These are phyloP conservation scores for Taiwanofungus camphoratus DNA, from an alignment of 1,284 basidiomycete genomes.

Conservation along the genomic window DNA sequence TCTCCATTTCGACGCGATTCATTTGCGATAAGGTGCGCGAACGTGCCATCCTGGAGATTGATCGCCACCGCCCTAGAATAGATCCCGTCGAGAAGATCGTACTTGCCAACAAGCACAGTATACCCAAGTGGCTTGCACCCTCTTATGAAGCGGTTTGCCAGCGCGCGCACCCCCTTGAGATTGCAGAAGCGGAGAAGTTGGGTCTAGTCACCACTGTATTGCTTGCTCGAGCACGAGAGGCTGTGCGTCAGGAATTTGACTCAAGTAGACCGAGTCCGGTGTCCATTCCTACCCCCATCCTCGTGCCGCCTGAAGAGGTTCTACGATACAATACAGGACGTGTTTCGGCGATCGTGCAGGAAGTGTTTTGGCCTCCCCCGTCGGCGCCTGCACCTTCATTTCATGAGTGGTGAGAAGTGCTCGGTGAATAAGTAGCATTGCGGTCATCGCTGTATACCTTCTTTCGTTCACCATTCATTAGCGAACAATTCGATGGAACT, in stretches of 20 bases:
- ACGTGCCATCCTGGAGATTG: conserved; percentile 20
- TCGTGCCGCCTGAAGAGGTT: not conserved
- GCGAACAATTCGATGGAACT: no score
- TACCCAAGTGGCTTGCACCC: conserved; percentile 19
- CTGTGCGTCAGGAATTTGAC: conserved; percentile 5
- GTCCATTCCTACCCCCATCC: not conserved
- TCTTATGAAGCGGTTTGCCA: conserved; percentile 17
- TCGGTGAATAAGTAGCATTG: no score
- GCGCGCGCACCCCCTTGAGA: conserved; percentile 13
- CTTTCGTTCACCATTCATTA: no score
- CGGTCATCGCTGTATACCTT: no score
- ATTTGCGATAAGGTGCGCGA: conserved; percentile 18
- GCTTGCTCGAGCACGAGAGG: conserved; percentile 19
- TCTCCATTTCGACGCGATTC: conserved; percentile 21
- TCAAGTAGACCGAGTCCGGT: no score
- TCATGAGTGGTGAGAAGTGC: no score
- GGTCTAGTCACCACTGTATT: conserved; percentile 13
- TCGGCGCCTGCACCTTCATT: not conserved
- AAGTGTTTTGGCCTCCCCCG: not conserved
- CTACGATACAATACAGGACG: not conserved
- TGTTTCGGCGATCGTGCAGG: not conserved
- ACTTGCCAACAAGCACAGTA: conserved; percentile 14
- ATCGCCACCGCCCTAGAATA: conserved; percentile 7
- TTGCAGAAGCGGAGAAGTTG: conserved; percentile 14
- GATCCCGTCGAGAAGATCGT: conserved; percentile 19